phyloP scores from a whole-genome alignment of 2,329 filamentous ascomycete genomes.

The Aspergillus versicolor region DNA sequence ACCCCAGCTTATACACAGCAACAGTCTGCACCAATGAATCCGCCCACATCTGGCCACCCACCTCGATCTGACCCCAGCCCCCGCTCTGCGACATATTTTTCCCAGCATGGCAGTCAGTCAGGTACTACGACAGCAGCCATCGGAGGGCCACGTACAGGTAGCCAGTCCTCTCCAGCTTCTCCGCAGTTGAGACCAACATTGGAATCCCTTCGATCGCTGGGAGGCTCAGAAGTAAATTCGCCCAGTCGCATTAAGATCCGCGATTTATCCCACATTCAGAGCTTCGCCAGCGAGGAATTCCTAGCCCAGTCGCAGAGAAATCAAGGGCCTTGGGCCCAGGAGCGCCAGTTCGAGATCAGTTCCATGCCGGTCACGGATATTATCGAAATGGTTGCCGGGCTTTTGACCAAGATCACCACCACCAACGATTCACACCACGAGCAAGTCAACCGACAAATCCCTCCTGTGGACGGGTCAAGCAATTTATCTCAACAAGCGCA shows the following conservation, averaged over 20 bases:
- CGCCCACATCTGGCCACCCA: constrained; percentile 36
- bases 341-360: constrained; percentile 85
- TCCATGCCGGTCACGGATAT: constrained; percentile 96
- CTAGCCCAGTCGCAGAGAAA: constrained; percentile 55
- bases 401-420: constrained; percentile 94
- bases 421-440: constrained; percentile 96
- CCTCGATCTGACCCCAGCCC: constrained; percentile 18
- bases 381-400: constrained; percentile 97
- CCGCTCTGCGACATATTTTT: constrained; percentile 16
- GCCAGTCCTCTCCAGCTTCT: constrained; percentile 44
- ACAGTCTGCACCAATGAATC: constrained; percentile 51
- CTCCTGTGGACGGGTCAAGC: constrained; percentile 58
- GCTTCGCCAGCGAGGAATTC: constrained; percentile 76
- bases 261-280: constrained; percentile 87
- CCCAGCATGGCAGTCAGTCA: constrained; percentile 26
- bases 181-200: constrained; percentile 47
- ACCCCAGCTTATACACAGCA: constrained; percentile 17
- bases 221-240: constrained; percentile 45
- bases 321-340: constrained; percentile 46
- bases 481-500: constrained; percentile 64
- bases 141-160: constrained; percentile 24
- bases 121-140: constrained; percentile 26
- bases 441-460: constrained; percentile 74
- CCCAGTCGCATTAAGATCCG: constrained; percentile 73
- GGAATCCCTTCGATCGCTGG: constrained; percentile 44